Evolutionary conservation across 768 basidiomycete genomes (phyloP), one percentile per base, ranked within the genome.

Genomic region (Russula sp.): DNA sequence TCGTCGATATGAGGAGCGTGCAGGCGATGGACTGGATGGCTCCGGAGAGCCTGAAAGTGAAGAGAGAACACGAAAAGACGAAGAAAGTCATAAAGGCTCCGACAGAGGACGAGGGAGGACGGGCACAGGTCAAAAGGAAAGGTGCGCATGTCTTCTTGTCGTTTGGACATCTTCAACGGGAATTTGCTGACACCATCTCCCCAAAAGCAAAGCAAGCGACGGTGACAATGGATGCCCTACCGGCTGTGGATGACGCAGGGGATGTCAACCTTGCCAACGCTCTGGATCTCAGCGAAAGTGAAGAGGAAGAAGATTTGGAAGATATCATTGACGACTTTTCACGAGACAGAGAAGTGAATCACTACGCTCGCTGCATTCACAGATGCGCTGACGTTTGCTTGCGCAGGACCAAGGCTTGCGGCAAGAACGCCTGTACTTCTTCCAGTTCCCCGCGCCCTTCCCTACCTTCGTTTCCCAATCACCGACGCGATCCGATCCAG

Each of bases 391-490:
- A 56, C 11, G 42, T n/a, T 57, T 58, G 43, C 10, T 41, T 55
- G 35, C 49, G 22, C 67, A 86, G 84, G 82, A 83, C 59, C 68
- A 76, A 32, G 70, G 75, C 53, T 66, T 79, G 41, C 78, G 78
- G 56, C 85, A 84, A 72, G 86, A 90, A 57, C 78, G 81, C 20
- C 74, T 96, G 4, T 96, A 89, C 69, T 86, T 93, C 67, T 94
- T 96, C 75, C 93, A 95, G 70, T 96, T 96, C 68, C 94, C 94
- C 0, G 72, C 77, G 9, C 89, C 91, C 0, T 94, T 97, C 73
- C 93, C 93, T 0, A 79, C 76, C 5, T 94, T 94, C 73, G 61
- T 76, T 2, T 75, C 81, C 7, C 69, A 75, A 61, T 56, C 70
- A 7, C 64, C 72, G 8, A 63, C 74, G 20, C 68, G 70, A 9